Evolutionary conservation across 805 yeast genomes (phyloP).

Genomic region (Wickerhamomyces canadensis): DNA sequence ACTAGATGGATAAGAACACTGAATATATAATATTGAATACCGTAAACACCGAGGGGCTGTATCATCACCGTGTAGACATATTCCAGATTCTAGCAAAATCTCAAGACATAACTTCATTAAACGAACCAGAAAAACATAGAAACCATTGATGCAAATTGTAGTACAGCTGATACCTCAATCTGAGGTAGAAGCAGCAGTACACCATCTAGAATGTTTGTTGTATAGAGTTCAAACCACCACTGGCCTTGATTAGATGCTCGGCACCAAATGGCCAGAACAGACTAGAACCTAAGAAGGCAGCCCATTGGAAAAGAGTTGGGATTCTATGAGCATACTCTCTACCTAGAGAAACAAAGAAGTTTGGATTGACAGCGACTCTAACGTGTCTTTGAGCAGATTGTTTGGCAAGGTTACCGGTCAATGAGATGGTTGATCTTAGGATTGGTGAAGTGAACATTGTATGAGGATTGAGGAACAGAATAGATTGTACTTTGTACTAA

Average conservation of each 20-base stretch:
- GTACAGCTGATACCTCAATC: neutral
- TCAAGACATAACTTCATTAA: slow-evolving; percentile 1
- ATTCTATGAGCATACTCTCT: slow-evolving; percentile 14
- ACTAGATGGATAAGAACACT: neutral
- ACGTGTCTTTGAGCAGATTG: slow-evolving; percentile 17
- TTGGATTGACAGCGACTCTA: slow-evolving; percentile 16
- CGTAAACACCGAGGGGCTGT: too few species aligned
- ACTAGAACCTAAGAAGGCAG: slow-evolving; percentile 10
- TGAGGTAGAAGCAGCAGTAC: neutral
- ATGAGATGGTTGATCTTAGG: slow-evolving; percentile 23
- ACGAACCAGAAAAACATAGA: too few species aligned
- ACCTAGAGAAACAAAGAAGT: slow-evolving; percentile 5
- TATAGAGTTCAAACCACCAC: slow-evolving; percentile 5
- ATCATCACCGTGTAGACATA: too few species aligned
- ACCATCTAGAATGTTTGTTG: neutral
- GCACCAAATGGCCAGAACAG: slow-evolving; percentile 21
- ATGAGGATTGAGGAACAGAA: neutral
- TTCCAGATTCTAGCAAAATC: neutral
- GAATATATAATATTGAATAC: neutral
- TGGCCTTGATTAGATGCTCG: slow-evolving; percentile 5
- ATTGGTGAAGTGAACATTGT: slow-evolving; percentile 23
- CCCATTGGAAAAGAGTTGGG: slow-evolving; percentile 22
- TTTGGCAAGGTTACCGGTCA: slow-evolving; percentile 14
- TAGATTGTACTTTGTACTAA: neutral
- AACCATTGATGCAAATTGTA: too few species aligned